Base-by-base conservation (phyloP, 345 rosid species). In the Eucalyptus cloeziana region DNA sequence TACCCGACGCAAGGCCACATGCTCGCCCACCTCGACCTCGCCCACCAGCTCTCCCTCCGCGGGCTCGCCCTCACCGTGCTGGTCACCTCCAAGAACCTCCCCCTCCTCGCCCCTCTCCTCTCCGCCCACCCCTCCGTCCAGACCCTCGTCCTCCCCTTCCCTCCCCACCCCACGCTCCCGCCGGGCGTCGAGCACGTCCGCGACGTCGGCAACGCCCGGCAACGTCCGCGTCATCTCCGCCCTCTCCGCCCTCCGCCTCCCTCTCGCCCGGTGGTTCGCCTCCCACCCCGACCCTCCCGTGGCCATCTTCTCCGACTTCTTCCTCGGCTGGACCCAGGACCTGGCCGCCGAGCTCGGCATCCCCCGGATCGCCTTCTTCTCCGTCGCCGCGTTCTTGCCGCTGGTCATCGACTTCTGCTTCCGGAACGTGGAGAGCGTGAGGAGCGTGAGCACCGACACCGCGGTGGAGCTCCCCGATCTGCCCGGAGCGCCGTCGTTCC, bases 1-100 rank as follows among this genome's bases (percentile, higher is more conserved):
- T 95, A 90, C 90, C 96, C 98, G 51, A 97, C 97, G 3, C 96
- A 95, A 89, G 98, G 98, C 86, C 98, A 96, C 92, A 86, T 86
- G 60, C 94, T 95, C 11, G 87, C 97, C 8, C 95, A 95, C 15
- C 91, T 94, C 1, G 95, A 95, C 90, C 50, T 94, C 83, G 71
- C 88, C 85, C 87, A 86, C 86, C 49, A 31, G 37, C 83, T 89
- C 79, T 86, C 88, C 87, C 93, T 60, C 88, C 95, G 24, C n/a
- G 89, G 90, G 15, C 27, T 94, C 71, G 67, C 88, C 31, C 45
- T 90, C 62, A 86, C 86, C 24, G 25, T 45, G 19, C n/a, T 89
- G 51, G 54, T 67, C 87, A 87, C 89, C 81, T 89, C 89, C 15
- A 87, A 87, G 62, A 87, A 89, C 91, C 91, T 90, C 85, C 56